These are phyloP conservation scores for Calocera cornea DNA, from an alignment of 768 basidiomycete species.

Conservation along the genomic window DNA sequence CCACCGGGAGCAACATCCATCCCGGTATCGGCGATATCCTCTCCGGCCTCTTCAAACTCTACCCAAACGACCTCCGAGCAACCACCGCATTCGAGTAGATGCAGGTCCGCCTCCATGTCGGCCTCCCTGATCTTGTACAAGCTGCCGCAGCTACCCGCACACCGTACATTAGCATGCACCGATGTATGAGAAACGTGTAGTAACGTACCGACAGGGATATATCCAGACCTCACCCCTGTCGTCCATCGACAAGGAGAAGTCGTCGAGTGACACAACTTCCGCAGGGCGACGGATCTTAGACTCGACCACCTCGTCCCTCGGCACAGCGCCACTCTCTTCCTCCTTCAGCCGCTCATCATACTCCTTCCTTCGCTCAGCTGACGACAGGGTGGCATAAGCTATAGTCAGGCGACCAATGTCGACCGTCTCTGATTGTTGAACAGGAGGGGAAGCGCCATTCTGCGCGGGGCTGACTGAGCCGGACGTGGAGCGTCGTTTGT, in stretches of 20 bases:
- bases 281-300: conserved; percentile 42
- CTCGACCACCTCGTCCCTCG: conserved; percentile 7
- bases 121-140: conserved; percentile 41
- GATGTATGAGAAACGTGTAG: not conserved
- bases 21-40: not conserved
- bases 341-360: conserved; percentile 34
- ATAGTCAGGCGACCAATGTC: conserved; percentile 51
- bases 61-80: conserved; percentile 79
- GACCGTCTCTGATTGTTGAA: conserved; percentile 11
- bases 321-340: conserved; percentile 6
- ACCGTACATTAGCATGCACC: not conserved
- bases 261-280: conserved; percentile 63
- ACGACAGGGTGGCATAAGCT: conserved; percentile 51
- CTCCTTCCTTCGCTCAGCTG: conserved; percentile 32
- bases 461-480: conserved; percentile 7
- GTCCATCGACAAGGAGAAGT: conserved; percentile 35
- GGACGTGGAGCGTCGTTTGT: conserved; percentile 28
- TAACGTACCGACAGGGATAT: conserved; percentile 45
- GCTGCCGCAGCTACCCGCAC: conserved; percentile 36
- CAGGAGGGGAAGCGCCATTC: not conserved
- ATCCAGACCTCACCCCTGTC: conserved; percentile 35
- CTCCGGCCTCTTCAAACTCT: conserved; percentile 52
- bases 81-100: conserved; percentile 55
- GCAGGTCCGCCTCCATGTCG: conserved; percentile 56
- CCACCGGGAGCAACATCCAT: not conserved